Evolutionary conservation across 2,329 filamentous ascomycete species (phyloP), one percentile per base, ranked within the genome.

Genomic region (Pseudopyrenochaeta lycopersici): DNA sequence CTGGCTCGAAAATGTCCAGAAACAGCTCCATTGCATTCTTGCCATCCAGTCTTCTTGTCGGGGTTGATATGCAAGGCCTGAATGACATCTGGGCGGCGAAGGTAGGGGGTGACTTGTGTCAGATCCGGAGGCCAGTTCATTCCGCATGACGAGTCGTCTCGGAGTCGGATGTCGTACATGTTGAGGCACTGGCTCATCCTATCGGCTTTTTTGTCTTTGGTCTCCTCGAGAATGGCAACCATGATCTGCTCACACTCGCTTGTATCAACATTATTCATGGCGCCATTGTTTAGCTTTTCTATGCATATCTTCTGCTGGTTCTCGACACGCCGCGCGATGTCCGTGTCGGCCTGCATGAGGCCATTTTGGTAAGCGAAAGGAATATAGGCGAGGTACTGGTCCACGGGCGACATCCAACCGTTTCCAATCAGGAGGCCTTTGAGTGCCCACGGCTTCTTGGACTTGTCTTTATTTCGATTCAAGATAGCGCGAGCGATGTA

Each of bases 91-190:
- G 81, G 70, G 51, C 88, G 88, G 52, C 91, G 90, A 46, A 99
- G 85, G 75, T 98, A 99, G 0, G 92, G 91, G 5, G 87, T 91
- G 18, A 99, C 85, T 44, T 84, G 73, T 41, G 77, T 76, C 68
- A 99, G 82, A 77, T 99, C 95, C 60, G 92, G 90, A 29, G 95
- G 95, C 96, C 96, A 99, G 79, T 92, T 94, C 93, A 97, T 97
- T 63, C 95, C 95, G 75, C 95, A 99, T 58, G 88, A 89, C 4
- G 91, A 90, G 6, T 80, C 80, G 76, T 99, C 95, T 60, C 82
- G 88, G 41, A 97, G 83, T 41, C 94, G 91, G 47, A 98, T 85
- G 74, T 99, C 95, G 76, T 99, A 99, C 91, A 98, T 97, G 79
- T 99, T 99, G 73, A 88, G 76, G 76, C 96, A 99, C 68, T 86